Evolutionary conservation across 2,329 filamentous ascomycete genomes (phyloP), one percentile per base, ranked within the genome.

Genomic region (Aspergillus costaricaensis): DNA sequence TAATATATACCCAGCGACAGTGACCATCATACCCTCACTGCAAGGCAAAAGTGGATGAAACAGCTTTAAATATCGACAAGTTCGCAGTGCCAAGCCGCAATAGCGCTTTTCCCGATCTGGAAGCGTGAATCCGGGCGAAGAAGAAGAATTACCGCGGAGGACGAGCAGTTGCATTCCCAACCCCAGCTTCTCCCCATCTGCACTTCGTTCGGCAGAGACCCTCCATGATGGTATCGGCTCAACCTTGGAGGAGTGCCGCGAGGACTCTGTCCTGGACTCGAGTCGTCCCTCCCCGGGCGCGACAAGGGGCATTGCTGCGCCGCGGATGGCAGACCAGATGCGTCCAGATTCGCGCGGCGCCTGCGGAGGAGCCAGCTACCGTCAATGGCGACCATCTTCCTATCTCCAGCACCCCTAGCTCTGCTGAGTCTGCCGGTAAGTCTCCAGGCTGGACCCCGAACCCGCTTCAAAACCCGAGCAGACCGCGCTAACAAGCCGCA

Each of bases 331-430:
- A 71, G 60, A 64, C 75, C 59, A 75, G 76, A 74, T 74, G 69
- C 63, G 69, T 80, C 55, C 78, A 80, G 61, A 76, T 81, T 68
- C 79, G 78, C 67, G 75, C 79, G 38, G 74, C 79, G 43, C 75
- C 77, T 3, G 73, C 76, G 56, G 75, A 72, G 50, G 72, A 77
- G 56, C 70, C 73, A 48, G 69, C 65, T 55, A 68, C 72, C 32
- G 70, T 75, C 54, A 76, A 75, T 62, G 75, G 76, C 36, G 73
- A 72, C 59, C 66, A 74, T 61, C 65, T 78, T 43, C 74, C 76
- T 48, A 67, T 77, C 58, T 71, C 72, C 27, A 71, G 66, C 60
- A 76, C 76, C n/a, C 67, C 75, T 47, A 74, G 63, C 62, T 77
- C 74, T 48, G 77, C 75, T 48, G 70, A 77, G 54, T 79, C 77